Evolutionary conservation across 306 rosid species (phyloP).

Genomic region (Amphicarpaea edgeworthii): DNA sequence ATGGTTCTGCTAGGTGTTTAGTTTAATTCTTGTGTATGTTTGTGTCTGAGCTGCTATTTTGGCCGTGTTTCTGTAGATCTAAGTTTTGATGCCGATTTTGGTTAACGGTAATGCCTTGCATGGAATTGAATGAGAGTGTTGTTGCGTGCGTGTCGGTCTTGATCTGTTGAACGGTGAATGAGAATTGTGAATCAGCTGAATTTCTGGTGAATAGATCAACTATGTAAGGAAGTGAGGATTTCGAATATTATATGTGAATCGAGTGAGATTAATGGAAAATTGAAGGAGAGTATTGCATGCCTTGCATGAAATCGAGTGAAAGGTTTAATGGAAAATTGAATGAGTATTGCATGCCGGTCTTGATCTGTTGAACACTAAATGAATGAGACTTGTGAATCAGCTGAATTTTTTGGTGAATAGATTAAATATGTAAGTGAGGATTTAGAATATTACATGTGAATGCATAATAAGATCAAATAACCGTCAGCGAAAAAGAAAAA

Average conservation of each 20-base stretch:
- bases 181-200: too few relatives aligned
- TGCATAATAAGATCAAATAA: constrained; percentile 12
- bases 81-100: constrained; percentile 6
- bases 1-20: not conserved
- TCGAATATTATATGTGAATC: too few relatives aligned
- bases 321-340: not conserved
- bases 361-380: constrained; percentile 45
- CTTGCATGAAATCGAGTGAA: too few relatives aligned
- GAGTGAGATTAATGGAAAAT: too few relatives aligned
- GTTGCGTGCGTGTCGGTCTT: too few relatives aligned
- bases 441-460: not conserved
- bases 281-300: not conserved
- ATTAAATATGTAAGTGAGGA: not conserved
- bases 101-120: not conserved
- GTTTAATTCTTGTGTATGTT: constrained; percentile 29
- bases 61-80: constrained; percentile 35
- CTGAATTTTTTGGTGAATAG: not conserved
- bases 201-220: too few relatives aligned
- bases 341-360: not conserved
- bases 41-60: constrained; percentile 8
- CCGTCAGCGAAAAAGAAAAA: too few relatives aligned
- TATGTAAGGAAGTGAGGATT: too few relatives aligned
- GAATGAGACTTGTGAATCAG: constrained; percentile 1
- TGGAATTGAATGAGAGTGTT: not conserved
- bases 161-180: too few relatives aligned